These are phyloP conservation scores for Podaxis mareebaensis DNA, from an alignment of 768 basidiomycete species.

Conservation along the genomic window DNA sequence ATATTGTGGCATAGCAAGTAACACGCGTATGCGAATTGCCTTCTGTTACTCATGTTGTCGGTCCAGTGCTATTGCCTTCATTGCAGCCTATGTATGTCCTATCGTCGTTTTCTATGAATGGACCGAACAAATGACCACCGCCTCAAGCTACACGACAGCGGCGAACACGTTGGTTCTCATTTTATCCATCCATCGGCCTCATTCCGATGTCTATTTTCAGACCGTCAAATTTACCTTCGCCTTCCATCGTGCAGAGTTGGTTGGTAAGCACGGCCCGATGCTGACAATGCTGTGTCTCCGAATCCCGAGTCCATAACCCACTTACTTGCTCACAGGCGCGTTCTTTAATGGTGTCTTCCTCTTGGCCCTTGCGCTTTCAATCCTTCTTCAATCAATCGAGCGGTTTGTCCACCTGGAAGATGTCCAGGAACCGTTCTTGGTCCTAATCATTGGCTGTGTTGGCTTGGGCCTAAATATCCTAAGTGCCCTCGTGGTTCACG, in stretches of 20 bases:
- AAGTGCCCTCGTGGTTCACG: slow-evolving; percentile 51
- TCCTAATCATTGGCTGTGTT: slow-evolving; percentile 49
- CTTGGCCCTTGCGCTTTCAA: slow-evolving; percentile 52
- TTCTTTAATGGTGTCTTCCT: slow-evolving; percentile 59
- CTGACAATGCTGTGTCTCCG: neutral
- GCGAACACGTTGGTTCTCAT: slow-evolving; percentile 37
- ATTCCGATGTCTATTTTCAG: slow-evolving; percentile 26
- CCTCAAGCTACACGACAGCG: slow-evolving; percentile 42
- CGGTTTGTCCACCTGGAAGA: slow-evolving; percentile 50
- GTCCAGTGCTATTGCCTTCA: slow-evolving; percentile 45
- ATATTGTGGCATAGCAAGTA: slow-evolving; percentile 48
- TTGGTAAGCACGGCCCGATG: slow-evolving; percentile 37
- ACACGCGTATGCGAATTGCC: neutral
- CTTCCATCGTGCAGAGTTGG: slow-evolving; percentile 55
- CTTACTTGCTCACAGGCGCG: slow-evolving; percentile 34
- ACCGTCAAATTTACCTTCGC: slow-evolving; percentile 54
- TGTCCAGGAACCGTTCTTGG: slow-evolving; percentile 42
- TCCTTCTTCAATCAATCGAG: slow-evolving; percentile 53
- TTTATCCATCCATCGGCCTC: slow-evolving; percentile 10
- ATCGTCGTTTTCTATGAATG: slow-evolving; percentile 9
- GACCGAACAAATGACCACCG: slow-evolving; percentile 13
- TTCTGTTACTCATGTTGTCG: neutral
- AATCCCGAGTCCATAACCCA: slow-evolving; percentile 14
- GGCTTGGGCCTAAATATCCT: slow-evolving; percentile 49
- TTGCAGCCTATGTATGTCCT: slow-evolving; percentile 43